Evolutionary conservation across 1,284 basidiomycete genomes (phyloP).

Genomic region (Pseudozyma tsukubaensis): DNA sequence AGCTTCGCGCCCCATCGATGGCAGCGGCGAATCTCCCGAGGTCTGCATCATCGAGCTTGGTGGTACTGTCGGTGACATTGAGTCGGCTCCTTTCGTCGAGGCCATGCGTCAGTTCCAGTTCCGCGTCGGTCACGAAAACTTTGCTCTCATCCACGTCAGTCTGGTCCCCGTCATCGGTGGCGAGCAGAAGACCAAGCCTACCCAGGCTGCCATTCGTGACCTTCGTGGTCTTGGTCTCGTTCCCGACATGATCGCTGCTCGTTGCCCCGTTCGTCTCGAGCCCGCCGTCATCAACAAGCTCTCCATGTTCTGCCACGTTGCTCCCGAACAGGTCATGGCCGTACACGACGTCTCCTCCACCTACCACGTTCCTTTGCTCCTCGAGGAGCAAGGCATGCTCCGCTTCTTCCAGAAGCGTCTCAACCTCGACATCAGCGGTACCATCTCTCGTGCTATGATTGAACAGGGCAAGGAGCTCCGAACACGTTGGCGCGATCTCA

Average conservation of each 20-base stretch:
- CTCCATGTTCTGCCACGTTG: slow-evolving; percentile 99
- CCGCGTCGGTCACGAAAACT: slow-evolving; percentile 95
- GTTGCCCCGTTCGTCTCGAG: slow-evolving; percentile 78
- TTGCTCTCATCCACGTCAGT: slow-evolving; percentile 97
- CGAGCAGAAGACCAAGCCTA: slow-evolving; percentile 99
- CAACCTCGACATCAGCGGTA: slow-evolving; percentile 76
- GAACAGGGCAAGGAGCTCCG: slow-evolving; percentile 78
- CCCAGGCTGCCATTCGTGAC: slow-evolving; percentile 95
- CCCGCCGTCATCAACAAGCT: slow-evolving; percentile 92
- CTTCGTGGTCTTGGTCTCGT: slow-evolving; percentile 91
- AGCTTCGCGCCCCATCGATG: slow-evolving; percentile 91
- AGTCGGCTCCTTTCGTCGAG: slow-evolving; percentile 96
- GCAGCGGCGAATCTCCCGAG: slow-evolving; percentile 91
- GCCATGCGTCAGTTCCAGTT: slow-evolving; percentile 99
- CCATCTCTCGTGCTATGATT: slow-evolving; percentile 74
- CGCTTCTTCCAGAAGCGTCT: slow-evolving; percentile 85
- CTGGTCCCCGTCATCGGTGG: slow-evolving; percentile 97
- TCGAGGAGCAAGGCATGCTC: slow-evolving; percentile 91
- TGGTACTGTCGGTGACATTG: slow-evolving; percentile 94
- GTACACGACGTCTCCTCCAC: slow-evolving; percentile 97
- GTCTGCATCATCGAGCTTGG: slow-evolving; percentile 97
- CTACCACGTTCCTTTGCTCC: slow-evolving; percentile 94
- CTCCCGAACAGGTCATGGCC: slow-evolving; percentile 90
- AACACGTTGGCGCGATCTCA: slow-evolving; percentile 84
- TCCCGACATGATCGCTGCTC: slow-evolving; percentile 95